Conservation (phyloP, 768 basidiomycete species). For the Tylopilus subfusipes region DNA sequence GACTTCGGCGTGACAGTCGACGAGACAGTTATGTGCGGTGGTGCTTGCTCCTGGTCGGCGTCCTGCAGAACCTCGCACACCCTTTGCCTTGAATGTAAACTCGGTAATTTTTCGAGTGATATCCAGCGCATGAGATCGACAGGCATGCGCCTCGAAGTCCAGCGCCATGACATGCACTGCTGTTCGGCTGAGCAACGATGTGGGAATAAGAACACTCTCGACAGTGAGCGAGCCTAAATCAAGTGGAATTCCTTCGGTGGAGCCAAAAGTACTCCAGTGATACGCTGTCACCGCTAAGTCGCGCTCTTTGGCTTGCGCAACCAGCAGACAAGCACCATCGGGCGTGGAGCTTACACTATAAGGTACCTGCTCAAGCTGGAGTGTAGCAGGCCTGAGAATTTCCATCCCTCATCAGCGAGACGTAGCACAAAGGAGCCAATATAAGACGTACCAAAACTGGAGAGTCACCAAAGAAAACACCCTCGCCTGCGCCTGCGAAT, state of each 20-base stretch:
- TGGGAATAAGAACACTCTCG: constrained; percentile 31
- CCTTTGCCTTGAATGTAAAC: constrained; percentile 50
- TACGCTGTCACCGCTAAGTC: constrained; percentile 36
- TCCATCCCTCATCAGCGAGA: not conserved
- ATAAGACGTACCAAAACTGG: constrained; percentile 25
- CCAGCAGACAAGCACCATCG: constrained; percentile 51
- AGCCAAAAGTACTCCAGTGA: constrained; percentile 59
- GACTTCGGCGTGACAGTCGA: constrained; percentile 54
- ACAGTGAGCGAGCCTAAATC: constrained; percentile 28
- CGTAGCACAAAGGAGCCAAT: not conserved
- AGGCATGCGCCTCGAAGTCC: constrained; percentile 29
- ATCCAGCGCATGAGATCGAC: constrained; percentile 44
- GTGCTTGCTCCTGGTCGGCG: not conserved
- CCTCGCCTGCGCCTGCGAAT: constrained; percentile 40
- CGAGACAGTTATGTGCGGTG: constrained; percentile 45
- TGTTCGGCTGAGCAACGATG: constrained; percentile 43
- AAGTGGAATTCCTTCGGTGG: constrained; percentile 41
- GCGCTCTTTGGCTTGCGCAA: constrained; percentile 22
- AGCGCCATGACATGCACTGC: constrained; percentile 44
- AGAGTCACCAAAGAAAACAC: constrained; percentile 54
- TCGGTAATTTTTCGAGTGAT: constrained; percentile 57
- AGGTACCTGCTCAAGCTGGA: constrained; percentile 38
- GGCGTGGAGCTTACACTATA: constrained; percentile 40
- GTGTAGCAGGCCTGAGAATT: constrained; percentile 44
- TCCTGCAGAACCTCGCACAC: constrained; percentile 17